phyloP scores from a whole-genome alignment of 495 filamentous ascomycete species.

The Penicillium daleae region DNA sequence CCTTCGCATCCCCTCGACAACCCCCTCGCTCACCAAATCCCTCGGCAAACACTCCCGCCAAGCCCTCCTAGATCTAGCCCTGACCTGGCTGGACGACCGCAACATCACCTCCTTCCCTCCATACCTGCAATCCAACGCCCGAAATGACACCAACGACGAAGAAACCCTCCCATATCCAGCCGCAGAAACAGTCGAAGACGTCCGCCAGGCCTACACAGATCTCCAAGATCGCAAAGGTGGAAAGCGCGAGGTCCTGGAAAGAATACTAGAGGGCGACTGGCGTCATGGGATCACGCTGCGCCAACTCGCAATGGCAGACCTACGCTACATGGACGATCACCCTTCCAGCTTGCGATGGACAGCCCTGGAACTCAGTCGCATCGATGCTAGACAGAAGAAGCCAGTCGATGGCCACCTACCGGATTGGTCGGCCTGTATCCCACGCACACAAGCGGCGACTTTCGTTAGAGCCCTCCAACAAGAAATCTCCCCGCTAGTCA shows the following conservation, averaged over 20 bases:
- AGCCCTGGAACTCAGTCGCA: slow-evolving; percentile 61
- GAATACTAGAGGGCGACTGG: slow-evolving; percentile 83
- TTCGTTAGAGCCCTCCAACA: slow-evolving; percentile 75
- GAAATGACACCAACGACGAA: slow-evolving; percentile 36
- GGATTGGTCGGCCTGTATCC: slow-evolving; percentile 55
- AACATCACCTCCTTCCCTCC: slow-evolving; percentile 58
- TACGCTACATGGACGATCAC: slow-evolving; percentile 78
- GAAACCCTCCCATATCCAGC: slow-evolving; percentile 62
- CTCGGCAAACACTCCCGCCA: slow-evolving; percentile 70
- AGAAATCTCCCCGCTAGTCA: slow-evolving; percentile 72
- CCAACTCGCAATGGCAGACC: slow-evolving; percentile 79
- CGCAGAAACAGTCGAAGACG: slow-evolving; percentile 60
- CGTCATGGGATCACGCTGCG: slow-evolving; percentile 74
- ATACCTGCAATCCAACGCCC: slow-evolving; percentile 37
- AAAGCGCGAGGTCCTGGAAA: slow-evolving; percentile 74
- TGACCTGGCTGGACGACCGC: slow-evolving; percentile 72
- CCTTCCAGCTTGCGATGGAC: slow-evolving; percentile 74
- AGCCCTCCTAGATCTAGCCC: slow-evolving; percentile 68
- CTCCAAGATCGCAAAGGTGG: slow-evolving; percentile 63
- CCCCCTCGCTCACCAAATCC: slow-evolving; percentile 64
- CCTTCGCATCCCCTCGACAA: slow-evolving; percentile 65
- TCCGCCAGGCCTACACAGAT: slow-evolving; percentile 64
- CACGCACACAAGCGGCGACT: slow-evolving; percentile 73
- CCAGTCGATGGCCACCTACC: slow-evolving; percentile 10
- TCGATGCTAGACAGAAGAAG: slow-evolving; percentile 25